Evolutionary conservation across 176 grass and related monocot species (phyloP).

Genomic region (Sorghum bicolor): DNA sequence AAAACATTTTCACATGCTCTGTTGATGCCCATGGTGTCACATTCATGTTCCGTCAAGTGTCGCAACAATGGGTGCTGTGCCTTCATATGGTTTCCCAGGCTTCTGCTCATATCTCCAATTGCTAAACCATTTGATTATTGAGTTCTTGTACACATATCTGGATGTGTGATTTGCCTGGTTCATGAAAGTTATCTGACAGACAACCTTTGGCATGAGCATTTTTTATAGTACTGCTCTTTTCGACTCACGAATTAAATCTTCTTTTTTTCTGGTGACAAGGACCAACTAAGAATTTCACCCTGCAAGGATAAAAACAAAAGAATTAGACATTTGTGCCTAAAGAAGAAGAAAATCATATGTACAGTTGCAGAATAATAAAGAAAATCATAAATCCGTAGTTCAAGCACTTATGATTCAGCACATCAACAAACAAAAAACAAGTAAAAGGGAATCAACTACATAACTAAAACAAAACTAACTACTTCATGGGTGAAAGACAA

Average conservation of each 20-base stretch:
- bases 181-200: not conserved
- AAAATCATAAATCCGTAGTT: not conserved
- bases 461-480: not conserved
- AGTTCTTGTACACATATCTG: not conserved
- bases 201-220: constrained; percentile 18
- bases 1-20: constrained; percentile 3
- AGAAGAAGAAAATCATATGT: not conserved
- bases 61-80: not conserved
- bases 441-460: not conserved
- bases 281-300: not conserved
- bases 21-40: not conserved
- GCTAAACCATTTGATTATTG: not conserved
- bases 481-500: not conserved
- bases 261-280: not conserved
- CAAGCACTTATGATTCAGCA: not conserved
- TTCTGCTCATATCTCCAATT: not conserved
- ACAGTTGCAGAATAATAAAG: not conserved
- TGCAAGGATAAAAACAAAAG: constrained; percentile 20
- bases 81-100: not conserved
- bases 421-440: not conserved
- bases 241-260: constrained; percentile 13
- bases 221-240: not conserved
- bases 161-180: not conserved
- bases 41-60: not conserved
- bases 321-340: constrained; percentile 1